A percentile compares a stretch with the other conserved stretches of the same genome.
Evolutionary conservation across 2,329 filamentous ascomycete species (phyloP).

Genomic region (Neopestalotiopsis rosae): DNA sequence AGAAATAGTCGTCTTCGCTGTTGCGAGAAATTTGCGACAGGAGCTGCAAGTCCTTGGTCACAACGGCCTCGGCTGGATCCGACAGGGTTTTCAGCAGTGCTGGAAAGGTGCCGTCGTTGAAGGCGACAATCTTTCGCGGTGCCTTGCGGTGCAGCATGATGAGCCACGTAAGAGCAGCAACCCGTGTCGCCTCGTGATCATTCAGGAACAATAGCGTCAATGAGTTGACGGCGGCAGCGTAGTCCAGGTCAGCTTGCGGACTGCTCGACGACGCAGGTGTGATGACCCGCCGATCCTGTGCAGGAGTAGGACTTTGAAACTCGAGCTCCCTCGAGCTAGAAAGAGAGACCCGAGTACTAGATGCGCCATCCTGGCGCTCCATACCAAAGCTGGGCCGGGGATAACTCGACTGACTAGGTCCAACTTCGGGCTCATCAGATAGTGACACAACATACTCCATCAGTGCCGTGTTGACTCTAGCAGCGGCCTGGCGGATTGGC

Average conservation of each 20-base stretch:
- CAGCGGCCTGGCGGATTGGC: slow-evolving; percentile 85
- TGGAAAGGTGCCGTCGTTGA: slow-evolving; percentile 96
- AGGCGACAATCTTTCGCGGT: slow-evolving; percentile 88
- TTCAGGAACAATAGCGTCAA: slow-evolving; percentile 93
- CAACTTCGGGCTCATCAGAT: slow-evolving; percentile 68
- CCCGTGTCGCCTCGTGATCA: slow-evolving; percentile 93
- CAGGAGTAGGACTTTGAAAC: slow-evolving; percentile 55
- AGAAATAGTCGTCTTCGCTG: slow-evolving; percentile 96
- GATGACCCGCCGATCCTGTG: slow-evolving; percentile 51
- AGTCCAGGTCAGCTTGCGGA: slow-evolving; percentile 80
- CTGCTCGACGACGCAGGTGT: slow-evolving; percentile 41
- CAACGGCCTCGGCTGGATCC: slow-evolving; percentile 92
- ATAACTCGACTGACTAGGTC: slow-evolving; percentile 41
- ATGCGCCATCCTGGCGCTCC: slow-evolving; percentile 52
- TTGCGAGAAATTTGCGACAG: slow-evolving; percentile 96
- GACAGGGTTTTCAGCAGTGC: slow-evolving; percentile 95
- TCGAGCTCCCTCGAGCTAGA: slow-evolving; percentile 61
- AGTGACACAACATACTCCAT: slow-evolving; percentile 95
- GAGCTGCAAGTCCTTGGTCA: slow-evolving; percentile 90
- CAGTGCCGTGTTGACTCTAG: slow-evolving; percentile 85
- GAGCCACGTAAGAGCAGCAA: slow-evolving; percentile 92
- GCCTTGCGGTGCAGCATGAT: slow-evolving; percentile 98
- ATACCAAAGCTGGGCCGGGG: slow-evolving; percentile 44
- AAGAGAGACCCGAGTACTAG: slow-evolving; percentile 56
- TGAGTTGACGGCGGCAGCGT: slow-evolving; percentile 91